A percentile compares a stretch with the other conserved stretches of the same genome.
Evolutionary conservation across 108 stramenopile species (phyloP).

Genomic region (Cyclotella baltica): DNA sequence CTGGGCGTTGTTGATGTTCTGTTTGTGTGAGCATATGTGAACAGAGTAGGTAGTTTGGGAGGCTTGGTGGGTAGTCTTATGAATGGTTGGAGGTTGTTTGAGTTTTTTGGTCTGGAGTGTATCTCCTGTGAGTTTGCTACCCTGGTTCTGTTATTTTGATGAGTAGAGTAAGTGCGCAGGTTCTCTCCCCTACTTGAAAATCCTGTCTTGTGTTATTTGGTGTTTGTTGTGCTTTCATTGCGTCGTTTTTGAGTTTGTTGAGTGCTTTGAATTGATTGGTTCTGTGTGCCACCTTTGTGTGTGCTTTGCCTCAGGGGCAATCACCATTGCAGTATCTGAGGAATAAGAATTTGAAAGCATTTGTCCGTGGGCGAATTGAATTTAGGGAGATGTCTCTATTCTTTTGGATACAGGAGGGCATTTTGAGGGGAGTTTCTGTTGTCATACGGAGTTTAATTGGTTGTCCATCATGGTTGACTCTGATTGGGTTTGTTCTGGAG

Average conservation of each 20-base stretch:
- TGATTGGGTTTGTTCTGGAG: neutral
- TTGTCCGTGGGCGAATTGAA: neutral
- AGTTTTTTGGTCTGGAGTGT: too few species aligned
- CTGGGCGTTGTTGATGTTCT: too few species aligned
- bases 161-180: neutral
- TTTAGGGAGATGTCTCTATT: slow-evolving; percentile 3
- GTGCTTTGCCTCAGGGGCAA: slow-evolving; percentile 6
- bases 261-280: neutral
- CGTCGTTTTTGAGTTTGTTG: neutral
- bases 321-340: slow-evolving; percentile 9
- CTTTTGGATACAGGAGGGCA: neutral
- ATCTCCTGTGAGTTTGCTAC: too few species aligned
- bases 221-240: neutral
- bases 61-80: too few species aligned
- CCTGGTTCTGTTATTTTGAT: too few species aligned
- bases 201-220: neutral
- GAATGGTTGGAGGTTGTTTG: too few species aligned
- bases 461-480: slow-evolving; percentile 13
- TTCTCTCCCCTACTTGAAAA: slow-evolving; percentile 12
- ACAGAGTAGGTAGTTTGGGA: too few species aligned
- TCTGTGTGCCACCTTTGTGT: neutral
- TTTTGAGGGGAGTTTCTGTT: neutral
- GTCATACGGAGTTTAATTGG: slow-evolving; percentile 1
- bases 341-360: slow-evolving; percentile 10
- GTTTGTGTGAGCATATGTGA: too few species aligned